phyloP scores from a whole-genome alignment of 2,329 filamentous ascomycete species.

The Myriosclerotinia curreyana region DNA sequence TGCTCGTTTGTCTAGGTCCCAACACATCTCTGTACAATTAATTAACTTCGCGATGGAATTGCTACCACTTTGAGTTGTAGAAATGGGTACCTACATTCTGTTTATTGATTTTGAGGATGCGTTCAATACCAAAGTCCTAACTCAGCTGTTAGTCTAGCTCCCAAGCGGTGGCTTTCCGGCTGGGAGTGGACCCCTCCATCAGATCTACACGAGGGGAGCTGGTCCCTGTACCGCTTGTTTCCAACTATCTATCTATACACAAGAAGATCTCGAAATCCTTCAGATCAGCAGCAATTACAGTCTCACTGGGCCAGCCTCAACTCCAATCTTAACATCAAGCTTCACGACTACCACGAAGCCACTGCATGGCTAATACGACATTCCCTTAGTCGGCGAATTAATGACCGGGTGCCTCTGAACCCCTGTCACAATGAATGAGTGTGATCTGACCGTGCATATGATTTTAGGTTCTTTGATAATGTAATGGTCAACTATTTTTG shows the following conservation, averaged over 20 bases:
- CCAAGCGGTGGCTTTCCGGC: constrained; percentile 1
- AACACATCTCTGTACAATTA: constrained; percentile 12
- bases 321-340: constrained; percentile 14
- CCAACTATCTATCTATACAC: neutral
- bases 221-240: constrained; percentile 10
- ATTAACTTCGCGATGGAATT: constrained; percentile 7
- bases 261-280: constrained; percentile 14
- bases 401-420: constrained; percentile 10
- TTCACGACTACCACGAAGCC: constrained; percentile 19
- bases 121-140: neutral
- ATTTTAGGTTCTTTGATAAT: constrained; percentile 13
- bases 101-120: constrained; percentile 12
- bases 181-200: constrained; percentile 9
- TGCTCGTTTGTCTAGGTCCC: constrained; percentile 3
- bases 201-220: constrained; percentile 20
- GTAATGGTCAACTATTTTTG: constrained; percentile 16
- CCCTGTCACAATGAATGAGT: neutral
- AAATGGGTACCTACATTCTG: constrained; percentile 16
- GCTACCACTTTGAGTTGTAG: constrained; percentile 8
- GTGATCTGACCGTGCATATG: constrained; percentile 20
- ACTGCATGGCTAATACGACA: constrained; percentile 22
- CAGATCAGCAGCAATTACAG: neutral
- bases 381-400: constrained; percentile 21
- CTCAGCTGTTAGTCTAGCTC: constrained; percentile 17
- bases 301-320: constrained; percentile 15